Base-by-base conservation (phyloP, 306 rosid genomes). In the Lotus japonicus region DNA sequence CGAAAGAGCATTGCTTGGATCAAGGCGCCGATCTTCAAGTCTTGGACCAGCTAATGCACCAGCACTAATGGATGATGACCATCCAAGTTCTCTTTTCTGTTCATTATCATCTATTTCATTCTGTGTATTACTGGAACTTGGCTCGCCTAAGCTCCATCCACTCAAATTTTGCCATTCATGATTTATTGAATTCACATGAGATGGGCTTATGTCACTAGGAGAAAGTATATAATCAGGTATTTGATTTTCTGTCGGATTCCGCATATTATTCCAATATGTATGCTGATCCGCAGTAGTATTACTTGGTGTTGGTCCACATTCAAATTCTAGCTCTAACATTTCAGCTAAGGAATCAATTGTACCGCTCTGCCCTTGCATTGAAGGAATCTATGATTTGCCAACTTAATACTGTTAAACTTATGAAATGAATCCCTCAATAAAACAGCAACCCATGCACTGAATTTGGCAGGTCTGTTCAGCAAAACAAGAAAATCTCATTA, bases 341-440 rank as follows among this genome's bases (percentile, higher is more conserved):
- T 90, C 92, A 46, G 92, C 73, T 75, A 88, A 79, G 53, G 89
- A 83, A 79, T 90, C 92, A 43, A 88, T 42, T 62, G 84, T 75
- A 81, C 97, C 89, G 81, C 97, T 88, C 81, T 84, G 87, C 84
- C 95, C 90, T 90, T 90, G 92, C 95, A 90, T 88, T 79, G 78
- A 83, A 74, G 70, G 46, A 16, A 49, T 56, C 74, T 73, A 70
- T 74, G 57, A 70, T 44, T 66, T 63, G 55, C 70, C 67, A 68
- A 65, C 54, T 21, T 49, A 45, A 48, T 43, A 66, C 1, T 42
- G 44, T 53, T 52, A 59, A 63, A 68, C 55, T 59, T 75, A 67
- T 73, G 6, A 23, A 56, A 60, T 58, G 60, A 71, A 70, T 41
- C 28, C 76, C 77, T 73, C 61, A 65, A 39, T 13, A 50, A 42